Evolutionary conservation across 495 filamentous ascomycete genomes (phyloP).

Genomic region (Geopyxis carbonaria): DNA sequence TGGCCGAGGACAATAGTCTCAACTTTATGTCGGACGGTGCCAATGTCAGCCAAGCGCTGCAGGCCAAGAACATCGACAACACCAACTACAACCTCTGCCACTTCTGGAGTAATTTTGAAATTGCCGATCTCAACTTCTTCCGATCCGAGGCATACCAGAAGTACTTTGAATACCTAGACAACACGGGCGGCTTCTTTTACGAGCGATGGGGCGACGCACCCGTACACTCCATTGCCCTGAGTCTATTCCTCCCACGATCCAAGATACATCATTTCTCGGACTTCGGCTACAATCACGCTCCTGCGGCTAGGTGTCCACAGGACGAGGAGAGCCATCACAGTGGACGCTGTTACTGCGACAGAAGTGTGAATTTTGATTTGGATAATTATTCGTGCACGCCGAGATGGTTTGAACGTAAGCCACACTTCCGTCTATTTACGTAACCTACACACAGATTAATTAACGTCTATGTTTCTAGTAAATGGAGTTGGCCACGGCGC

Average conservation of each 20-base stretch:
- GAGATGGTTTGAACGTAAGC: slow-evolving; percentile 17
- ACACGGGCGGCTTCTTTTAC: slow-evolving; percentile 35
- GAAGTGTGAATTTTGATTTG: slow-evolving; percentile 13
- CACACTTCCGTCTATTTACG: too few species aligned
- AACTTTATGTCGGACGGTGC: slow-evolving; percentile 30
- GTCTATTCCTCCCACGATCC: slow-evolving; percentile 24
- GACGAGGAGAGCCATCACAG: slow-evolving; percentile 16
- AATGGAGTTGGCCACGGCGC: too few species aligned
- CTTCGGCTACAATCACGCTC: slow-evolving; percentile 27
- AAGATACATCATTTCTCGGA: slow-evolving; percentile 38
- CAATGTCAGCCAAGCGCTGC: slow-evolving; percentile 3
- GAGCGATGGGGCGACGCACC: slow-evolving; percentile 42
- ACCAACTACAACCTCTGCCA: slow-evolving; percentile 39
- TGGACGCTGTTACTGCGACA: slow-evolving; percentile 19
- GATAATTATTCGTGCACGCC: slow-evolving; percentile 20
- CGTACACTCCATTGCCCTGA: slow-evolving; percentile 33
- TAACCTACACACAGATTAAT: too few species aligned
- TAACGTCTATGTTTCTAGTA: too few species aligned
- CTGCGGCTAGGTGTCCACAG: slow-evolving; percentile 22
- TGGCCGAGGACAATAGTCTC: slow-evolving; percentile 29
- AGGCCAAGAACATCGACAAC: slow-evolving; percentile 15
- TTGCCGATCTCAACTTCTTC: slow-evolving; percentile 37
- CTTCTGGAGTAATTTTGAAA: slow-evolving; percentile 44
- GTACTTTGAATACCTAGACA: slow-evolving; percentile 33
- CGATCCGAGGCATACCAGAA: slow-evolving; percentile 33